Base-by-base conservation (phyloP, 257 asterid species). In the Voacanga thouarsii region DNA sequence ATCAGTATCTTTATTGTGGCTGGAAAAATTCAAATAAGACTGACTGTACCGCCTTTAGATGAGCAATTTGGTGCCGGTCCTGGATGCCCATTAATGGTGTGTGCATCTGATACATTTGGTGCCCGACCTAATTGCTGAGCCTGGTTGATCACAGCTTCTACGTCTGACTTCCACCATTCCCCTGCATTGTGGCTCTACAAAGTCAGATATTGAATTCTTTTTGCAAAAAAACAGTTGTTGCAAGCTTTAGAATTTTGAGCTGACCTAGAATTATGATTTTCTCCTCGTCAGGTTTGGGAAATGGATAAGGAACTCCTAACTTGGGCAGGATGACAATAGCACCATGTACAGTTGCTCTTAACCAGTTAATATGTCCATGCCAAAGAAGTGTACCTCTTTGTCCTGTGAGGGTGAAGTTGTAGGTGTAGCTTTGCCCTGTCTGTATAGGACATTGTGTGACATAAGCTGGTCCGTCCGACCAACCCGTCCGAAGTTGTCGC, bases 391-490 rank as follows among this genome's bases (percentile, higher is more conserved):
- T 92, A 8, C 96, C 97, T 71, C 96, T 84, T 79, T 92, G 96
- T 24, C 94, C 92, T 0, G 83, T 87, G 45, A 92, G 84, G 67
- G 91, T 90, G 59, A 92, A 90, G 64, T 89, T 90, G 86, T 92
- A 90, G 61, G 75, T 24, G 68, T 82, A 92, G 73, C 87, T 92
- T 77, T 92, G 89, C 51, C 94, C 92, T 3, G 90, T 79, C 80
- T 81, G 92, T 69, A 92, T 92, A 6, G 97, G 96, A 75, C 97
- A 92, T 41, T 92, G 97, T 0, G 97, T 86, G 43, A 92, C 77
- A 7, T 89, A 92, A 1, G 88, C 96, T 0, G 97, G 96, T 67
- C 96, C 97, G 39, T 92, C 97, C 0, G 96, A 75, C 97, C 97
- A 92, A 4, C 96, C 94, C 6, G 92, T 90, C 80, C 94, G 78